phyloP scores from a whole-genome alignment of 228 moss, liverwort and hornwort species.

The Sphagnum magellanicum region DNA sequence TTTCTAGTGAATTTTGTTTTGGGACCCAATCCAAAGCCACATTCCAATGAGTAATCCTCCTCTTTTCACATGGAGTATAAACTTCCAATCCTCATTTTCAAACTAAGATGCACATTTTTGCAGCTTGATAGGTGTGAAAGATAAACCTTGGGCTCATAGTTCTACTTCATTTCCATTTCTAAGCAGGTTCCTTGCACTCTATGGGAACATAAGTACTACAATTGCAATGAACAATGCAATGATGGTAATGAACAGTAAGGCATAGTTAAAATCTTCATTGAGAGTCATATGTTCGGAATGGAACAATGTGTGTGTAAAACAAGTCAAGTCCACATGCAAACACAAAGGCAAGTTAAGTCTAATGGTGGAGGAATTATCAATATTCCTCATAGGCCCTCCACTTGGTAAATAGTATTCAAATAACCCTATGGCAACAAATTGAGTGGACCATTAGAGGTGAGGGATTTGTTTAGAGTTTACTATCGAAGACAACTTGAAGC shows the following conservation, averaged over 20 bases:
- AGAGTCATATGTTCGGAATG: slow-evolving; percentile 90
- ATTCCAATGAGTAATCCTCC: too few relatives aligned
- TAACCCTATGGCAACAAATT: slow-evolving; percentile 39
- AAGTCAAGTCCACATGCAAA: slow-evolving; percentile 84
- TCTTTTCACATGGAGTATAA: too few relatives aligned
- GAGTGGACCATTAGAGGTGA: too few relatives aligned
- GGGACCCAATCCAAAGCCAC: too few relatives aligned
- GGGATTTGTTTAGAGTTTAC: too few relatives aligned
- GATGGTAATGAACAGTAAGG: slow-evolving; percentile 84
- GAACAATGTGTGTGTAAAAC: slow-evolving; percentile 80
- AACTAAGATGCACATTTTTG: neutral
- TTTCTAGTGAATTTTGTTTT: too few relatives aligned
- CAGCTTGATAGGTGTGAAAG: neutral
- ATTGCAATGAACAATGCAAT: slow-evolving; percentile 75
- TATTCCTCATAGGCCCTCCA: slow-evolving; percentile 78
- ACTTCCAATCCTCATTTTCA: too few relatives aligned
- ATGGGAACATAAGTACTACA: slow-evolving; percentile 71
- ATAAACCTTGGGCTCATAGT: neutral
- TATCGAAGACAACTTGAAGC: too few relatives aligned
- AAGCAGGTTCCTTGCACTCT: slow-evolving; percentile 79
- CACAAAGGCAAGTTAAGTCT: slow-evolving; percentile 85
- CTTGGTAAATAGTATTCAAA: slow-evolving; percentile 69
- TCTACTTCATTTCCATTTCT: slow-evolving; percentile 75
- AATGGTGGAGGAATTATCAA: slow-evolving; percentile 79
- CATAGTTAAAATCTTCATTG: slow-evolving; percentile 93